Percentiles rank a stretch among this genome's conserved stretches.
Evolutionary conservation across 768 basidiomycete genomes (phyloP).

Genomic region (Coprinopsis marcescibilis): DNA sequence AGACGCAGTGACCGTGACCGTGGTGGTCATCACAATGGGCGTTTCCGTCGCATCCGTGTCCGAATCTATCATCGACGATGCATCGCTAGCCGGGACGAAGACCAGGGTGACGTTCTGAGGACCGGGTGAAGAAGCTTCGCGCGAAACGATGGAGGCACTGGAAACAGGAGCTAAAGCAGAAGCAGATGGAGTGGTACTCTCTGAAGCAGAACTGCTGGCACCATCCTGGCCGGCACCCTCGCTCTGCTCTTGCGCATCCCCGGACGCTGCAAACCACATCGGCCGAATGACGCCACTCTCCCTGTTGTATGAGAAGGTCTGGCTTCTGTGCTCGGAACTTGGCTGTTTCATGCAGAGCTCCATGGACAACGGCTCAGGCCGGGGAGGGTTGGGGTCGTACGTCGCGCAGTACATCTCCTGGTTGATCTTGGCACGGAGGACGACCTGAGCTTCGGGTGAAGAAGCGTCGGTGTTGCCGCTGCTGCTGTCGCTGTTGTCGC

Average conservation of each 20-base stretch:
- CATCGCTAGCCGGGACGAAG: slow-evolving; percentile 32
- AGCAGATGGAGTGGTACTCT: not conserved
- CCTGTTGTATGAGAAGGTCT: slow-evolving; percentile 54
- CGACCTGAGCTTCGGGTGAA: slow-evolving; percentile 27
- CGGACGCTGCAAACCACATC: slow-evolving; percentile 31
- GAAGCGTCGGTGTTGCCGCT: too few species aligned
- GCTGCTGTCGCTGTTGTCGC: slow-evolving; percentile 10
- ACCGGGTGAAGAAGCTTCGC: not conserved
- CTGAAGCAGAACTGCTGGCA: not conserved
- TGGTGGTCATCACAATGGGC: slow-evolving; percentile 2
- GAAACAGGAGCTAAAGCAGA: not conserved
- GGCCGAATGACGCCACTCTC: slow-evolving; percentile 46
- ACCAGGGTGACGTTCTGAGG: slow-evolving; percentile 47
- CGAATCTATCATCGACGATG: not conserved
- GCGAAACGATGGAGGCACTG: not conserved
- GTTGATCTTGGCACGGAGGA: slow-evolving; percentile 37
- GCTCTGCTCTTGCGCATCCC: not conserved
- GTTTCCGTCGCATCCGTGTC: slow-evolving; percentile 1
- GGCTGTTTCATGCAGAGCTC: slow-evolving; percentile 30
- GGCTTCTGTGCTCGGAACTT: slow-evolving; percentile 34
- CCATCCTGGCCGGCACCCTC: not conserved
- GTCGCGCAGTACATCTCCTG: slow-evolving; percentile 52
- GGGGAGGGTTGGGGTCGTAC: slow-evolving; percentile 46
- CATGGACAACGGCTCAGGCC: slow-evolving; percentile 45
- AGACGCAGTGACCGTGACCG: slow-evolving; percentile 6